Evolutionary conservation across 257 asterid genomes (phyloP), one percentile per base, ranked within the genome.

Genomic region (Capsicum pubescens): DNA sequence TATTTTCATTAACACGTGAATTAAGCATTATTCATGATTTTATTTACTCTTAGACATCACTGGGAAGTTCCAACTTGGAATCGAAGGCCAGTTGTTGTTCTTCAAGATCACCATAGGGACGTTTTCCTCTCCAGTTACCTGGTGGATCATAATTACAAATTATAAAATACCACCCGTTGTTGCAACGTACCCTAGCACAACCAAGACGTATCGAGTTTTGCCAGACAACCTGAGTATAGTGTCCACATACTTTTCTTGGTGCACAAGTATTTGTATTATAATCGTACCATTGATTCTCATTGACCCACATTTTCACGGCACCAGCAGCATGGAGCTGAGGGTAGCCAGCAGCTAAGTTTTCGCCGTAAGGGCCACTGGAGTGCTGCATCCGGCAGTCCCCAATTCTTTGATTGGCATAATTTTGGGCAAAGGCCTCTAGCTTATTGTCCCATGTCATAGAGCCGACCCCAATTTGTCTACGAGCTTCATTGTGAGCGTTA

Each of bases 361-460:
- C 97, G 0, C 97, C 97, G 7, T 92, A 92, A 1, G 85, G 82
- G 0, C 94, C 90, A 0, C 0, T 0, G 0, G 95, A 93, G 52
- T 91, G 93, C 35, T 56, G 15, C 87, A 88, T 68, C 3, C n/a
- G 80, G 21, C 95, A 90, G 63, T 91, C 93, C 1, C 48, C 21
- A 0, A 90, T 57, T 14, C 91, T 86, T 4, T 52, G 3, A 14
- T 83, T 54, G 1, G 90, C 91, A 7, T 91, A 90, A 0, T 56
- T 46, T 2, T 86, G 86, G 2, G 95, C 95, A 10, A 88, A 93
- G 36, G 74, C 69, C 0, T 87, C 93, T 6, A 93, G 39, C 7
- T 52, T 88, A 9, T 39, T 9, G 78, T 84, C 52, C 93, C 97
- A 92, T 4, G 61, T 84, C 16, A 92, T 86, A 17, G 86, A 90